phyloP scores from a whole-genome alignment of 2,329 filamentous ascomycete genomes.

The Fusarium sp. region DNA sequence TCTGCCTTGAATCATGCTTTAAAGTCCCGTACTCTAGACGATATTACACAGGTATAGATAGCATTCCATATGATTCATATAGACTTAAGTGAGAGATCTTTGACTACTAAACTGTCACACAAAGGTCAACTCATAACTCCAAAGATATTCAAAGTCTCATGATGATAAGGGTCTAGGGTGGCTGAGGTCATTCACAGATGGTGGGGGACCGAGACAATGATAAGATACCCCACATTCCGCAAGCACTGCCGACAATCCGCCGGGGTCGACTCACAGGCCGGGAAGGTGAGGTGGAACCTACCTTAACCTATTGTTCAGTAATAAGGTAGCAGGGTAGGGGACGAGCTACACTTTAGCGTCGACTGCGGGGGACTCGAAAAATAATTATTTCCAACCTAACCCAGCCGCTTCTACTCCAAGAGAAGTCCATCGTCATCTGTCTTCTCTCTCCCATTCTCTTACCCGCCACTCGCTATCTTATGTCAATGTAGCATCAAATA shows the following conservation, averaged over 20 bases:
- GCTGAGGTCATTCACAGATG: not conserved
- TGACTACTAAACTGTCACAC: no score
- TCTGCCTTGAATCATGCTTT: not conserved
- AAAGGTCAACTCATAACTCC: no score
- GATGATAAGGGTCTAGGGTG: constrained; percentile 16
- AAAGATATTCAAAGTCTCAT: not conserved
- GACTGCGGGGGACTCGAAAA: constrained; percentile 37
- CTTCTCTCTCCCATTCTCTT: not conserved
- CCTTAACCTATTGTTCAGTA: not conserved
- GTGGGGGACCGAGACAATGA: constrained; percentile 28
- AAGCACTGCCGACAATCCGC: constrained; percentile 4
- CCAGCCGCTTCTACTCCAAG: constrained; percentile 11
- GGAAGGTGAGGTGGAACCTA: not conserved
- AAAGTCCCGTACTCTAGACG: accelerated
- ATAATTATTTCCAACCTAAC: constrained; percentile 38
- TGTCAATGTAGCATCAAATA: constrained; percentile 42
- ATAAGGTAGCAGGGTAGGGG: constrained; percentile 33
- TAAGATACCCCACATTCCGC: constrained; percentile 37
- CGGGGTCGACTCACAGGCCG: not conserved
- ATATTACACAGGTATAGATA: not conserved
- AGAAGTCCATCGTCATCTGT: constrained; percentile 15
- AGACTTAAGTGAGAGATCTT: accelerated
- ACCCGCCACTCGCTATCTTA: constrained; percentile 14
- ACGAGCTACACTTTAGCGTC: constrained; percentile 34
- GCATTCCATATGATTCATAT: no score